A percentile compares a stretch with the other conserved stretches of the same genome.
Evolutionary conservation across 257 asterid genomes (phyloP).

Genomic region (Penstemon eatonii): DNA sequence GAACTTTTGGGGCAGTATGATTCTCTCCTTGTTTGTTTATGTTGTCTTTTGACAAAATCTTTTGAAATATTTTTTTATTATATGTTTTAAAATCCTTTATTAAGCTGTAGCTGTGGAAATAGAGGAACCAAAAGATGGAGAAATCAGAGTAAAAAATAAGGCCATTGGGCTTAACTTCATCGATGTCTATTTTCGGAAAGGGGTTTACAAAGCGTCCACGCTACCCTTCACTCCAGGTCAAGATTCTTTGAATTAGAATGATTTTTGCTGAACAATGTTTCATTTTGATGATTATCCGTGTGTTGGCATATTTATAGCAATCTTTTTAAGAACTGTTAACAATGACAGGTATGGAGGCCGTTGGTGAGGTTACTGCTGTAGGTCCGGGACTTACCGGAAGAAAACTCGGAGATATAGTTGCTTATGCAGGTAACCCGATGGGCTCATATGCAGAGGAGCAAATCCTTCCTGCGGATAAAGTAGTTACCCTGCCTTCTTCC

Average conservation of each 20-base stretch:
- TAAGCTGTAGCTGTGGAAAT: too few relatives aligned
- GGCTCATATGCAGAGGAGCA: slow-evolving; percentile 96
- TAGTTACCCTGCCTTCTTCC: slow-evolving; percentile 79
- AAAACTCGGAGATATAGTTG: slow-evolving; percentile 84
- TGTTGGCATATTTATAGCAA: not conserved
- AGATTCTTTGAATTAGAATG: not conserved
- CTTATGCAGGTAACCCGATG: slow-evolving; percentile 76
- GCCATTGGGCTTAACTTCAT: slow-evolving; percentile 93
- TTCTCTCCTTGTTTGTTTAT: too few relatives aligned
- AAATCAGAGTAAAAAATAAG: slow-evolving; percentile 75
- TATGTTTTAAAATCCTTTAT: too few relatives aligned
- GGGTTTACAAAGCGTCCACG: slow-evolving; percentile 75
- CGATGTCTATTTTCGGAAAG: slow-evolving; percentile 81
- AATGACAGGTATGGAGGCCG: slow-evolving; percentile 89
- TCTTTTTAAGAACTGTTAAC: slow-evolving; percentile 18
- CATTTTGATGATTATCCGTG: not conserved
- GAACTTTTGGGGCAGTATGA: slow-evolving; percentile 26
- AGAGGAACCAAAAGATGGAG: slow-evolving; percentile 97
- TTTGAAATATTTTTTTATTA: too few relatives aligned
- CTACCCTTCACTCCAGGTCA: slow-evolving; percentile 91
- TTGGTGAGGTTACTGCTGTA: slow-evolving; percentile 82
- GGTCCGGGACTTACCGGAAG: slow-evolving; percentile 88
- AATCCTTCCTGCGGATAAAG: slow-evolving; percentile 84
- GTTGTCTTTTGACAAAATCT: slow-evolving; percentile 17
- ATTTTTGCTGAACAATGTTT: not conserved